Evolutionary conservation across 2,329 filamentous ascomycete species (phyloP).

Genomic region (Trichoderma atrobrunneum): DNA sequence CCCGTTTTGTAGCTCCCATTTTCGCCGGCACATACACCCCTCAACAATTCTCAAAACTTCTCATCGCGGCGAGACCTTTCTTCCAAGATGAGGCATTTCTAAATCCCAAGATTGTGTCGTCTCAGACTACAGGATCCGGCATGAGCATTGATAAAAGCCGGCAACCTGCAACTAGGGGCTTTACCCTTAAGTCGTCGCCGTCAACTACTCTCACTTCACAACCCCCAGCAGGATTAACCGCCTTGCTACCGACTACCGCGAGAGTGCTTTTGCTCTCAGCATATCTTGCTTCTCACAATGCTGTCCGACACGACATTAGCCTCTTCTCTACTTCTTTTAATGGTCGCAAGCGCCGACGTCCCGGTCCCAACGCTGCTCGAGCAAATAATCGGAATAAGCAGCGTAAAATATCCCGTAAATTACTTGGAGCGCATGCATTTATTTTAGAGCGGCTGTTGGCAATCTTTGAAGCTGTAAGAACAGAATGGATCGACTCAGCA

Average conservation of each 20-base stretch:
- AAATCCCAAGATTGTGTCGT: constrained; percentile 58
- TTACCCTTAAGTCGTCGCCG: background rate
- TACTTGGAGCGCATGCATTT: constrained; percentile 75
- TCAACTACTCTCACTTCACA: background rate
- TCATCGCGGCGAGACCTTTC: constrained; percentile 66
- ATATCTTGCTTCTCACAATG: constrained; percentile 80
- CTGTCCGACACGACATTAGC: constrained; percentile 66
- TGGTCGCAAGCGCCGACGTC: constrained; percentile 48
- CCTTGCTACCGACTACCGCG: constrained; percentile 67
- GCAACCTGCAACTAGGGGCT: background rate
- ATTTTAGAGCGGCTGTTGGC: constrained; percentile 75
- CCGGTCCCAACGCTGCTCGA: constrained; percentile 42
- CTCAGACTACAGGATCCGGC: background rate
- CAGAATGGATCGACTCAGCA: constrained; percentile 47
- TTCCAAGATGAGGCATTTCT: constrained; percentile 73
- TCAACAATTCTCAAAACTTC: constrained; percentile 79
- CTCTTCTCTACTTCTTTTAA: constrained; percentile 73
- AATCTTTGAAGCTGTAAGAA: constrained; percentile 66
- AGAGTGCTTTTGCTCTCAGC: constrained; percentile 72
- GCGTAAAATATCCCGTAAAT: constrained; percentile 71
- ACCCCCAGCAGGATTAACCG: constrained; percentile 45
- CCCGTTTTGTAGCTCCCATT: constrained; percentile 76
- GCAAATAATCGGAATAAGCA: constrained; percentile 47
- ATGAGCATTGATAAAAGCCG: background rate
- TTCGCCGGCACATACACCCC: constrained; percentile 68